A percentile compares a stretch with the other conserved stretches of the same genome.
Conservation (phyloP, 768 basidiomycete species). For the Cyathus striatus region DNA sequence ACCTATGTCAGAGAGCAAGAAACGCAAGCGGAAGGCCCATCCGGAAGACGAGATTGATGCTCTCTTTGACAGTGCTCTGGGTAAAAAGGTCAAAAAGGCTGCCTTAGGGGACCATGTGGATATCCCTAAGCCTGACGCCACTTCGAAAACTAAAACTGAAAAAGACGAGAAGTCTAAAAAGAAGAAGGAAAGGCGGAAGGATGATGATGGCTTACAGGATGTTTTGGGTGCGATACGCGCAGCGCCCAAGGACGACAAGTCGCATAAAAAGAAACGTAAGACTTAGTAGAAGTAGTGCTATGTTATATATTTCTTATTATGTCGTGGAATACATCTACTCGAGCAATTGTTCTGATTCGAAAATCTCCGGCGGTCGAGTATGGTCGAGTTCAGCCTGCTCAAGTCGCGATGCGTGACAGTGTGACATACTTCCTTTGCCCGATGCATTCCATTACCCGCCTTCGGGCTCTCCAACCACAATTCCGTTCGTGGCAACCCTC, state of each 20-base stretch:
- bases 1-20: constrained; percentile 15
- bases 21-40: constrained; percentile 41
- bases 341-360: no score
- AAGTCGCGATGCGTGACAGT: no score
- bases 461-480: no score
- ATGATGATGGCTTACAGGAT: constrained; percentile 33
- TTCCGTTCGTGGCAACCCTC: no score
- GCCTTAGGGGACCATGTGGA: constrained; percentile 26
- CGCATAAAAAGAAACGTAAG: constrained; percentile 22
- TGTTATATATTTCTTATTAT: background rate
- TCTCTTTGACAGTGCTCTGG: constrained; percentile 55
- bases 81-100: constrained; percentile 55
- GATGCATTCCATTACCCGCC: no score
- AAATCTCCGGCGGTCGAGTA: no score
- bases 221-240: constrained; percentile 57
- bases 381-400: no score
- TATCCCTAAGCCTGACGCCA: background rate
- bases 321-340: background rate
- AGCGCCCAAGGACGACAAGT: constrained; percentile 45
- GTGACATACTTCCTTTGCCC: no score
- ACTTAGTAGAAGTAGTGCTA: background rate
- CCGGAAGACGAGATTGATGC: constrained; percentile 70
- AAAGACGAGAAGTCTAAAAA: constrained; percentile 7
- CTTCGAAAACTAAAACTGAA: constrained; percentile 7
- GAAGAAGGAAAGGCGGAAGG: constrained; percentile 11